phyloP scores from a whole-genome alignment of 2,329 filamentous ascomycete species.

The Phyllosticta ampelicida region DNA sequence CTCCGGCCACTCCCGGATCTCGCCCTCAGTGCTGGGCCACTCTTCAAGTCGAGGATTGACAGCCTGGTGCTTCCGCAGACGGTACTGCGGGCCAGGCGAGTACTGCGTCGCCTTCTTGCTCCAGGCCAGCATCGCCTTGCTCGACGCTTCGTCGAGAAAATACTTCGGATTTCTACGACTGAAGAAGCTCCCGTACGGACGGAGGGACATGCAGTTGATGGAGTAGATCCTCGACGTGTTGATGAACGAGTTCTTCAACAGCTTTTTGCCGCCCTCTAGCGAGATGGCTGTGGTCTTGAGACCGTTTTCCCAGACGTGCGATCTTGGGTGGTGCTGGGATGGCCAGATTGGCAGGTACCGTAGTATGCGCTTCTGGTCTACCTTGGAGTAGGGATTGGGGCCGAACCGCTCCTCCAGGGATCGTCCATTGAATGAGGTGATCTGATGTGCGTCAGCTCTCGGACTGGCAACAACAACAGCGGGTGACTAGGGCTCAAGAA shows the following conservation, averaged over 20 bases:
- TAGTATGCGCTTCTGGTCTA: conserved; percentile 19
- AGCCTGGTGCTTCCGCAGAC: neutral
- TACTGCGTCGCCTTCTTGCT: conserved; percentile 20
- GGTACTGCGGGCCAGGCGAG: conserved; percentile 17
- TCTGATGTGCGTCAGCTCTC: conserved; percentile 14
- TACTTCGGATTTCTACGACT: neutral
- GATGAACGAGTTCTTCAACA: conserved; percentile 25
- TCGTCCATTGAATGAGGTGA: conserved; percentile 26
- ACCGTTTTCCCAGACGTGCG: conserved; percentile 16
- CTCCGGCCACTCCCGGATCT: neutral
- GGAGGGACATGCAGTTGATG: conserved; percentile 17
- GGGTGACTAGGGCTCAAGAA: neutral
- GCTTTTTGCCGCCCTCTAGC: conserved; percentile 16
- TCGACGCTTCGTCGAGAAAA: conserved; percentile 11
- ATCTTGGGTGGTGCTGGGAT: conserved; percentile 19
- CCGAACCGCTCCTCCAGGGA: conserved; percentile 22
- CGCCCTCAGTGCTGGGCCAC: neutral
- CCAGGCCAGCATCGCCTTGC: conserved; percentile 19
- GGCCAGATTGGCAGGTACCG: conserved; percentile 26
- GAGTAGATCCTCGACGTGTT: conserved; percentile 25
- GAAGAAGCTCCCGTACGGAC: neutral
- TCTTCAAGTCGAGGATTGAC: neutral
- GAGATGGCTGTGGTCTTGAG: neutral
- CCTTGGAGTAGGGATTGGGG: conserved; percentile 13
- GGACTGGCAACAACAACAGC: neutral